A percentile compares a stretch with the other conserved stretches of the same genome.
These are phyloP conservation scores for Clarireedia paspali DNA, from an alignment of 2,329 filamentous ascomycete species.

Conservation along the genomic window DNA sequence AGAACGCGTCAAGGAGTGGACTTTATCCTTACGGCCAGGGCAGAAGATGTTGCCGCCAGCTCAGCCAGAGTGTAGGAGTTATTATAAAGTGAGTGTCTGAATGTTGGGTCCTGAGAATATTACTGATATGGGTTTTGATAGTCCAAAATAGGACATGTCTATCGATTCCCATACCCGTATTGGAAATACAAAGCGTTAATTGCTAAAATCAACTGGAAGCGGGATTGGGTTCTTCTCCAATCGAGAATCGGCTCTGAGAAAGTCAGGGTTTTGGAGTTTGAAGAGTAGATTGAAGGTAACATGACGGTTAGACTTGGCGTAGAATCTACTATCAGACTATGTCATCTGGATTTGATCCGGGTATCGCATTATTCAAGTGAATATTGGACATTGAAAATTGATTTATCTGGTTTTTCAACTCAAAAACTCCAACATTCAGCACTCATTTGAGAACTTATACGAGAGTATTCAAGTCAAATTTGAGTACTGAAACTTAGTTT, in stretches of 20 bases:
- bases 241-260: background rate
- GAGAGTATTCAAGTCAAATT: too few relatives aligned
- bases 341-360: too few relatives aligned
- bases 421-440: too few relatives aligned
- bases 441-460: too few relatives aligned
- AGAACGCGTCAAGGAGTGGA: background rate
- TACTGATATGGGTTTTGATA: background rate
- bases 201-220: background rate
- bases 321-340: too few relatives aligned
- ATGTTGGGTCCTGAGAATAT: background rate
- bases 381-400: too few relatives aligned
- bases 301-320: too few relatives aligned
- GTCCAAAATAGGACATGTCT: background rate
- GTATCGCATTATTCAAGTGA: too few relatives aligned
- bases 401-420: too few relatives aligned
- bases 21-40: background rate
- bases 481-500: too few relatives aligned
- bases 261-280: background rate
- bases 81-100: background rate
- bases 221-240: slow-evolving; percentile 2
- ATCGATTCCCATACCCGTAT: background rate
- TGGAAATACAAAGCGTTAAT: background rate
- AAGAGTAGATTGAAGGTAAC: background rate
- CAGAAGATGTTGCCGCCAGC: background rate
- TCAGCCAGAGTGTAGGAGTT: background rate